These are phyloP conservation scores for Asterella californica DNA, from an alignment of 225 moss, liverwort and hornwort species.

Conservation along the genomic window DNA sequence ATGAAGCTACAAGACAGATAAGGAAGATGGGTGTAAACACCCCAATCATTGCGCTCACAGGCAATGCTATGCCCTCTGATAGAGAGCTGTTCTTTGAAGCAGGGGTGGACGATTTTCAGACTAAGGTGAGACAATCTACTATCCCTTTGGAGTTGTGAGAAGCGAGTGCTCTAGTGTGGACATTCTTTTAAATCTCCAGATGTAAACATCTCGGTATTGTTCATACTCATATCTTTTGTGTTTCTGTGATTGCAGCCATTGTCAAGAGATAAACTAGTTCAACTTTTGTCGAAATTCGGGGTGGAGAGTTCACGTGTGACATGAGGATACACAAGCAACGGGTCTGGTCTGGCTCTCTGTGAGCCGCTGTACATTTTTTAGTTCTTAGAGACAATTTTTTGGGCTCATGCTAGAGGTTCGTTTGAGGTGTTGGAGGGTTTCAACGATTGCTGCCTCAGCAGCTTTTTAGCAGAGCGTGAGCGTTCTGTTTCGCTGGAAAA, in stretches of 20 bases:
- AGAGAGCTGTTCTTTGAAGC: constrained; percentile 70
- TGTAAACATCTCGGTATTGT: too few relatives aligned
- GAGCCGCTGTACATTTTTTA: constrained; percentile 4
- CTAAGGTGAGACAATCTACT: constrained; percentile 45
- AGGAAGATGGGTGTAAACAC: constrained; percentile 73
- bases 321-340: not conserved
- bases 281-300: constrained; percentile 57
- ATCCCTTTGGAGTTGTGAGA: not conserved
- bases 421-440: not conserved
- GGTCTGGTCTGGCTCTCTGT: not conserved
- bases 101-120: constrained; percentile 76
- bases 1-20: constrained; percentile 66
- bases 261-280: constrained; percentile 66
- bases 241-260: constrained; percentile 39
- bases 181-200: not conserved
- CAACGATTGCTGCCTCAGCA: constrained; percentile 14
- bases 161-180: not conserved
- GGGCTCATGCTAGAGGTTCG: not conserved
- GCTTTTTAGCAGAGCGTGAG: constrained; percentile 17
- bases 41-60: constrained; percentile 72
- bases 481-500: constrained; percentile 17
- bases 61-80: constrained; percentile 67
- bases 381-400: constrained; percentile 6
- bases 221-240: not conserved
- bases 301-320: constrained; percentile 45